A percentile compares a stretch with the other conserved stretches of the same genome.
Conservation (phyloP, 2,329 filamentous ascomycete species). For the Curvularia eragrostidis region DNA sequence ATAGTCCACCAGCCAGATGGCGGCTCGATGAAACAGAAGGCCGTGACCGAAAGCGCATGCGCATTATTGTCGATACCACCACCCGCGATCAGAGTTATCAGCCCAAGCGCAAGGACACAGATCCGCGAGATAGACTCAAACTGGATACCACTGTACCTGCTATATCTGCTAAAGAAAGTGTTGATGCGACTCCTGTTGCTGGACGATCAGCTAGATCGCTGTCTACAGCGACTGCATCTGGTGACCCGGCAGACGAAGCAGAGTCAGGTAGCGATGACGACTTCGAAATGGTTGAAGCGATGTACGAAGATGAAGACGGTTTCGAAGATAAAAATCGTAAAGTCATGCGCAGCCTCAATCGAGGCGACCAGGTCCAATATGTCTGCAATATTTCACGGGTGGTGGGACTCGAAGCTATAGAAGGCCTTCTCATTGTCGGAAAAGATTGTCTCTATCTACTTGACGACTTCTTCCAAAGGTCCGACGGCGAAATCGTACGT, state of each 20-base stretch:
- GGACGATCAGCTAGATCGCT: slow-evolving; percentile 29
- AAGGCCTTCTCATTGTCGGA: slow-evolving; percentile 90
- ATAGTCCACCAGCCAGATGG: slow-evolving; percentile 73
- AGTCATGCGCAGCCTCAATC: slow-evolving; percentile 91
- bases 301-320: slow-evolving; percentile 80
- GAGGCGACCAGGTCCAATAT: slow-evolving; percentile 88
- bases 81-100: slow-evolving; percentile 74
- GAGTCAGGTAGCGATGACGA: slow-evolving; percentile 74
- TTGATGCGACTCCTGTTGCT: slow-evolving; percentile 40
- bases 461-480: slow-evolving; percentile 94
- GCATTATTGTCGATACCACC: slow-evolving; percentile 79
- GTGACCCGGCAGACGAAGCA: slow-evolving; percentile 50
- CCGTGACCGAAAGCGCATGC: slow-evolving; percentile 89
- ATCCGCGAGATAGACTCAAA: slow-evolving; percentile 56
- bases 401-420: slow-evolving; percentile 88
- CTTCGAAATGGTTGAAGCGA: slow-evolving; percentile 94
- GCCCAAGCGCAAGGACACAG: slow-evolving; percentile 77
- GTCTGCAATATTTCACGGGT: slow-evolving; percentile 96
- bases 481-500: slow-evolving; percentile 95
- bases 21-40: slow-evolving; percentile 95
- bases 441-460: slow-evolving; percentile 93
- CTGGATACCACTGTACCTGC: slow-evolving; percentile 54
- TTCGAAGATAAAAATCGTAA: slow-evolving; percentile 99
- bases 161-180: slow-evolving; percentile 38
- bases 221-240: slow-evolving; percentile 28